phyloP scores from a whole-genome alignment of 116 monocot species.

The Trichopus zeylanicus region DNA sequence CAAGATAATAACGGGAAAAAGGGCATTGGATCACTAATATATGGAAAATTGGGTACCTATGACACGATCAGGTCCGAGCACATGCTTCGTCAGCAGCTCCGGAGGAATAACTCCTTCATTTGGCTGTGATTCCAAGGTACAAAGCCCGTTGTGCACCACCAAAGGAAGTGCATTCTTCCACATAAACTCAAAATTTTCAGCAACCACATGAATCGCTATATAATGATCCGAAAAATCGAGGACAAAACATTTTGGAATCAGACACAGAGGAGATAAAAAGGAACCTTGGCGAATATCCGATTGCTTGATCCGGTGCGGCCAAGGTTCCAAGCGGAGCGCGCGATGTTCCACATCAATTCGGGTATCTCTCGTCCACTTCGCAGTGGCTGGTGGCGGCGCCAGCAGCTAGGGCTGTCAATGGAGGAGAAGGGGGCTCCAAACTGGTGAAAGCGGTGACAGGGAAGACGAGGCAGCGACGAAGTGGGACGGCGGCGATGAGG shows the following conservation, averaged over 20 bases:
- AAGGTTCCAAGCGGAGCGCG: too few relatives aligned
- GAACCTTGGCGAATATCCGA: too few relatives aligned
- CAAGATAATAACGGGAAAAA: neutral
- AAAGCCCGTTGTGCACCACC: slow-evolving; percentile 1
- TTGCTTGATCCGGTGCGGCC: too few relatives aligned
- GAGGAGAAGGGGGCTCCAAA: too few relatives aligned
- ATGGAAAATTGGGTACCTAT: slow-evolving; percentile 3
- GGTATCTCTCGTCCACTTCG: too few relatives aligned
- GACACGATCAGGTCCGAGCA: slow-evolving; percentile 9
- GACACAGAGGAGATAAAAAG: neutral
- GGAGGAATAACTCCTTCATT: slow-evolving; percentile 7
- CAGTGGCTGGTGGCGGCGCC: too few relatives aligned
- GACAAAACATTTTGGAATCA: neutral
- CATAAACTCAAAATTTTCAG: neutral
- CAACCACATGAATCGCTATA: neutral
- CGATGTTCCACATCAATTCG: too few relatives aligned
- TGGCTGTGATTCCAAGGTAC: neutral
- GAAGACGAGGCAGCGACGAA: too few relatives aligned
- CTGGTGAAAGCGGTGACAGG: too few relatives aligned
- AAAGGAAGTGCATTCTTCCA: neutral
- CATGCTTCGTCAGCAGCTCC: slow-evolving; percentile 10
- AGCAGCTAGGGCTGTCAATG: too few relatives aligned
- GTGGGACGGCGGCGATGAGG: too few relatives aligned
- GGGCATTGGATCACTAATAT: neutral
- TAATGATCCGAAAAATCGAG: neutral